Base-by-base conservation (phyloP, 345 rosid species). In the Crucihimalaya himalaica region DNA sequence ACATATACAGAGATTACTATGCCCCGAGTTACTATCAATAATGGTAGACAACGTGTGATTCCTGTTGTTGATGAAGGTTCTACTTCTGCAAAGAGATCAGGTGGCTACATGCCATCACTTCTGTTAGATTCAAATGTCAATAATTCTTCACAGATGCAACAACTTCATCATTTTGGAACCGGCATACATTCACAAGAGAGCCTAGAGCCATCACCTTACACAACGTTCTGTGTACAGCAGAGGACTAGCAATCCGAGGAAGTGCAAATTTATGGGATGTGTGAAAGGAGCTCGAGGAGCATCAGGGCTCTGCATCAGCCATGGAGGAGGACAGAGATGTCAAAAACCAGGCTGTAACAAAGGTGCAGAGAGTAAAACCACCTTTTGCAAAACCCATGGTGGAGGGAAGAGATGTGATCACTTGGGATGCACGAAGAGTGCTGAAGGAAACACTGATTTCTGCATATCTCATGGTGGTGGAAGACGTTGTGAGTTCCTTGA, bases 391-490 rank as follows among this genome's bases (percentile, higher is more conserved):
- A 83, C 90, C 21, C 98, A 91, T 76, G 97, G 97, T 72, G 98
- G 98, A 55, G 97, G 97, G 39, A 88, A 80, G 77, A 88, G 98
- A 79, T 94, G 97, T 67, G 83, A 89, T 52, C 81, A 88, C 52
- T 83, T 94, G 74, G 98, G 98, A 50, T 94, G 98, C 84, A 91
- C 97, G 0, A 94, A 91, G 72, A 94, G 98, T 59, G 96, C 97
- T 0, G 98, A 94, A 81, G 94, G 98, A 19, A 89, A 86, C 83
- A 91, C 97, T 0, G 97, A 94, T 20, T 77, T 78, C 48, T 94
- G 98, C 83, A 94, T 94, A 40, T 95, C 93, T 5, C 97, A 94
- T 54, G 98, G 98, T 46, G 98, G 98, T 59, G 98, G 98, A 52
- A 84, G 86, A 67, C 87, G 97, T 45, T 94, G 98, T 62, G 85